These are phyloP conservation scores for Flaveria robusta DNA, from an alignment of 129 eudicot species.

Conservation along the genomic window DNA sequence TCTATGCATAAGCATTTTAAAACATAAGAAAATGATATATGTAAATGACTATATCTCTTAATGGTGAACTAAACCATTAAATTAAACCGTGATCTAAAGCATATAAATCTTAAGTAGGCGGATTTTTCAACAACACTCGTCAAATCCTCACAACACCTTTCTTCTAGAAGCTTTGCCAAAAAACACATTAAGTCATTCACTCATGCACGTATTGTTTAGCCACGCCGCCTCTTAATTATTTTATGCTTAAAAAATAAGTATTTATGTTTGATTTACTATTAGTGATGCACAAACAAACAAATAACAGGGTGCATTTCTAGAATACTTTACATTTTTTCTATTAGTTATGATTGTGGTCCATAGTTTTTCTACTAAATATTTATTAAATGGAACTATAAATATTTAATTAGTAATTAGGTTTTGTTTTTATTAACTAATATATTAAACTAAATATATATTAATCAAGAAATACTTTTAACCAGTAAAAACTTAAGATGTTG, in stretches of 20 bases:
- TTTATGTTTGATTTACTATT: background rate
- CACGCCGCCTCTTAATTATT: conserved; percentile 3
- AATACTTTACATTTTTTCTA: background rate
- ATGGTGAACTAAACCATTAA: background rate
- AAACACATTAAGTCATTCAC: conserved; percentile 1
- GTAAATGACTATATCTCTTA: too few relatives aligned
- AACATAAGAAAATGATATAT: too few relatives aligned
- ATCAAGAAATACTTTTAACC: too few relatives aligned
- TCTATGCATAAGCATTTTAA: too few relatives aligned
- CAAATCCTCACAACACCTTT: background rate
- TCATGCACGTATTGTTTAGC: background rate
- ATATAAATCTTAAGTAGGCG: too few relatives aligned
- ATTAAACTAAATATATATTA: too few relatives aligned
- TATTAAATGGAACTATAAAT: background rate
- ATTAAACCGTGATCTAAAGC: background rate
- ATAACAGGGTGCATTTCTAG: background rate
- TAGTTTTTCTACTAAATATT: background rate
- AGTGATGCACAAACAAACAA: conserved; percentile 4
- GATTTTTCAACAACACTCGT: background rate
- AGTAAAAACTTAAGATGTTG: too few relatives aligned
- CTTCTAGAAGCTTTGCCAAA: conserved; percentile 28
- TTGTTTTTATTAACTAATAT: too few relatives aligned
- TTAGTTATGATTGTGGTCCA: background rate
- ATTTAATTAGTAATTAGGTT: background rate
- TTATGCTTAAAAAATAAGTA: background rate